These are phyloP conservation scores for Umbelopsis isabellina DNA, from an alignment of 192 early-diverging fungal genomes.

Conservation along the genomic window DNA sequence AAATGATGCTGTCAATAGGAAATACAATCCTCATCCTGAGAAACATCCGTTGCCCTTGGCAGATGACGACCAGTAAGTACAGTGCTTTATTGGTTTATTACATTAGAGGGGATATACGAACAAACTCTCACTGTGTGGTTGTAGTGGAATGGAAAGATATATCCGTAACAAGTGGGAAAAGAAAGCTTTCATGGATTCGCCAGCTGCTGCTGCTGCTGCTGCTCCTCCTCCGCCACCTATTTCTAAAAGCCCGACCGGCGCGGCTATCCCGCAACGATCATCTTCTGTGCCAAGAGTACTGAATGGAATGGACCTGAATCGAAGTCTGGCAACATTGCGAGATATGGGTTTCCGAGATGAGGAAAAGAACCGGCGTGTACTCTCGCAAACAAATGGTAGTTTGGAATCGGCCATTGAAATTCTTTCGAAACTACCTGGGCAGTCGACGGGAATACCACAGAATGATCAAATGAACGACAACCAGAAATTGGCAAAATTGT, in stretches of 20 bases:
- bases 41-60: conserved; percentile 64
- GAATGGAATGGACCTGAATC: conserved; percentile 18
- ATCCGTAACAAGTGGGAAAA: conserved; percentile 94
- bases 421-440: conserved; percentile 52
- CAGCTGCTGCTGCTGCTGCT: conserved; percentile 6
- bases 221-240: neutral
- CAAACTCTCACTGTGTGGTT: neutral
- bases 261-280: conserved; percentile 25
- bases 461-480: conserved; percentile 39
- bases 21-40: conserved; percentile 73
- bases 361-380: conserved; percentile 63
- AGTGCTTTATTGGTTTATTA: neutral
- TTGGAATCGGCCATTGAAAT: conserved; percentile 76
- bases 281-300: conserved; percentile 30
- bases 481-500: conserved; percentile 63
- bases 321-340: conserved; percentile 39
- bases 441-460: neutral
- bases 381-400: conserved; percentile 71
- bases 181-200: conserved; percentile 58
- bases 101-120: no score
- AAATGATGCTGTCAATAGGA: conserved; percentile 68
- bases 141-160: conserved; percentile 82
- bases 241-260: neutral
- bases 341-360: conserved; percentile 89
- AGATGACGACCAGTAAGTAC: conserved; percentile 57